A percentile compares a stretch with the other conserved stretches of the same genome.
Evolutionary conservation across 2,329 filamentous ascomycete species (phyloP).

Genomic region (Fusarium sp.): DNA sequence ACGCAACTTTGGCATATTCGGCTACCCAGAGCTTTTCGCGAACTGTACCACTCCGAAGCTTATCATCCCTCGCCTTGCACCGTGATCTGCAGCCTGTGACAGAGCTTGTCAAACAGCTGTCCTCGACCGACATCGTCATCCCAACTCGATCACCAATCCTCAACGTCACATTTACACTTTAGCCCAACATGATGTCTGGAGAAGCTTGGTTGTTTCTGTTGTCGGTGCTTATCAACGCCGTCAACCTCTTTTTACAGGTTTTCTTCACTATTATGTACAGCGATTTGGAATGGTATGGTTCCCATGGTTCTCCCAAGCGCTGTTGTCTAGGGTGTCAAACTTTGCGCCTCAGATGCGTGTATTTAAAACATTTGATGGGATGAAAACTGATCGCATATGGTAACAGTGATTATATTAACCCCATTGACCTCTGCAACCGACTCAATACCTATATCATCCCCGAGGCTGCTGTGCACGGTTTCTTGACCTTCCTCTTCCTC

Average conservation of each 20-base stretch:
- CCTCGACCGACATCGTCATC: constrained; percentile 33
- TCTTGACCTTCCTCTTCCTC: constrained; percentile 94
- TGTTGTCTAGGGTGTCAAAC: constrained; percentile 18
- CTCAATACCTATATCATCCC: constrained; percentile 99
- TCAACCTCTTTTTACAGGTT: constrained; percentile 99
- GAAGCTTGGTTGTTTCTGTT: constrained; percentile 99
- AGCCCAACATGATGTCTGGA: constrained; percentile 77
- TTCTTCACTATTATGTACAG: constrained; percentile 99
- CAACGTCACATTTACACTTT: constrained; percentile 26
- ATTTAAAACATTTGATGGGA: neutral
- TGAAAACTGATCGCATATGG: constrained; percentile 27
- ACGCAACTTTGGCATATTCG: constrained; percentile 22
- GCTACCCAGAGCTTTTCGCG: neutral
- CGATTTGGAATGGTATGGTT: constrained; percentile 92
- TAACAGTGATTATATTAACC: constrained; percentile 97
- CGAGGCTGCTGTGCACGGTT: constrained; percentile 96
- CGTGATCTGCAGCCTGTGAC: constrained; percentile 38
- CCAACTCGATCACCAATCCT: constrained; percentile 11
- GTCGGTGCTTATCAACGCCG: constrained; percentile 98
- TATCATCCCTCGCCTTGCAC: constrained; percentile 26
- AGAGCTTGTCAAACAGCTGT: constrained; percentile 44
- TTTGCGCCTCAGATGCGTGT: constrained; percentile 31
- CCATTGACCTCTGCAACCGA: constrained; percentile 99
- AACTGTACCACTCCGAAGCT: constrained; percentile 18
- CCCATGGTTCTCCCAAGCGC: constrained; percentile 36